Conservation (phyloP, 768 basidiomycete genomes). For the Suillus bovinus region DNA sequence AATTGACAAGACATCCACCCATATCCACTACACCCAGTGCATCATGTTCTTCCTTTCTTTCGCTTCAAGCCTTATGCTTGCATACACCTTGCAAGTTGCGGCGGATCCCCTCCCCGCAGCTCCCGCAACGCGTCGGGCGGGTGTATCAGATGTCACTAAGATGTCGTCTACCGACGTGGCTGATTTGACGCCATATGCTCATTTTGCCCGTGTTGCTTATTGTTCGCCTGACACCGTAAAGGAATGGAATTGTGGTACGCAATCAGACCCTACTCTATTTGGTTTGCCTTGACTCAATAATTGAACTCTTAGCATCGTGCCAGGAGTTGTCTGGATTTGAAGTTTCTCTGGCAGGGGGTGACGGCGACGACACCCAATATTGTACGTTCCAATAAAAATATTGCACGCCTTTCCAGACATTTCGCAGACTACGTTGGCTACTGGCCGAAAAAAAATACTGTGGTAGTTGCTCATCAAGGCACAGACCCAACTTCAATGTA, state of each 20-base stretch:
- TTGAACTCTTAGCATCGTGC: constrained; percentile 22
- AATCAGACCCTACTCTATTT: constrained; percentile 3
- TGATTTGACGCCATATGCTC: constrained; percentile 44
- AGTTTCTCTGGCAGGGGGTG: constrained; percentile 43
- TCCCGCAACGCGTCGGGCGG: constrained; percentile 2
- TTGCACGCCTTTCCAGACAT: neutral
- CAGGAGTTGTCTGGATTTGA: constrained; percentile 44
- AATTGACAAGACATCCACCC: too few relatives aligned
- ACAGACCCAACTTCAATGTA: constrained; percentile 58
- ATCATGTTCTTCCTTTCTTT: constrained; percentile 3
- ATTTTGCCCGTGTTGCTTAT: constrained; percentile 58
- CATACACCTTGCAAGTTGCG: constrained; percentile 2
- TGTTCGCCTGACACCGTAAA: constrained; percentile 39
- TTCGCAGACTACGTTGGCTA: constrained; percentile 55
- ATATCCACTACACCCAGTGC: neutral
- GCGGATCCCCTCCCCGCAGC: constrained; percentile 5
- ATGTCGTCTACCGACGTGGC: constrained; percentile 35
- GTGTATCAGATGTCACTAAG: constrained; percentile 18
- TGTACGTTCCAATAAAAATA: constrained; percentile 34
- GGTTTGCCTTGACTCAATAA: neutral
- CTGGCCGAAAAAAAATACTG: constrained; percentile 47
- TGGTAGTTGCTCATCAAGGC: constrained; percentile 64
- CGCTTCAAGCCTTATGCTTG: neutral
- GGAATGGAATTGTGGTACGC: constrained; percentile 47
- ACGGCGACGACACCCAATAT: constrained; percentile 46